Base-by-base conservation (phyloP, 495 filamentous ascomycete species). In the Hypoxylon lenormandii region DNA sequence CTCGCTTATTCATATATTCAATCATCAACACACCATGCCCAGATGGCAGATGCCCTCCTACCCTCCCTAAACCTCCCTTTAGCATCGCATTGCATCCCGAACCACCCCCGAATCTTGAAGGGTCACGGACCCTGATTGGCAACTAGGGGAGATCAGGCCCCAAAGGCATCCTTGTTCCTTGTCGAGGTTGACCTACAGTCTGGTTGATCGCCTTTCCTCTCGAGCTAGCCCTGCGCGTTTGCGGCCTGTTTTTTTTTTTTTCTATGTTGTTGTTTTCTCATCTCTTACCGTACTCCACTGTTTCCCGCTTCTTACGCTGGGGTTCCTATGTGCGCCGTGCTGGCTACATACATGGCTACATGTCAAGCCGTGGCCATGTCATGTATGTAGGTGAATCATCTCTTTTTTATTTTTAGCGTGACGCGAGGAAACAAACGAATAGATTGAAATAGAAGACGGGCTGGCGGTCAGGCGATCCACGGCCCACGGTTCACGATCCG, bases 1-100 rank as follows among this genome's bases (percentile, higher is more conserved):
- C 30, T 33, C 30, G 33, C 18, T 21, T 37, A 23, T 36, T n/a
- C 21, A 37, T 52, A 2, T 54, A 40, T 22, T 12, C 15, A 28
- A 5, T 21, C 36, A 42, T 40, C 13, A n/a, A 56, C 40, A 57
- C 46, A 4, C 15, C 22, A 30, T 59, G 52, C 38, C 58, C 53
- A 30, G 16, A 33, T 45, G 15, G 42, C n/a, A 37, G 28, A 22
- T 69, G 16, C 22, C 30, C 36, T n/a, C 38, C 15, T 63, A 48
- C 42, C 18, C 43, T 49, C 42, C 42, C 26, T 23, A 33, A 33
- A 3, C 30, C 22, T 8, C 36, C 46, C 13, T 54, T 13, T 40
- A 63, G 36, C 68, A 66, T 66, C 62, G 62, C 68, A 71, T 71
- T 66, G 68, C 68, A 71, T 66, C 62, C 68, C 68, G 68, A 66